Evolutionary conservation across 2,329 filamentous ascomycete genomes (phyloP).

Genomic region (Arthrobotrys iridis): DNA sequence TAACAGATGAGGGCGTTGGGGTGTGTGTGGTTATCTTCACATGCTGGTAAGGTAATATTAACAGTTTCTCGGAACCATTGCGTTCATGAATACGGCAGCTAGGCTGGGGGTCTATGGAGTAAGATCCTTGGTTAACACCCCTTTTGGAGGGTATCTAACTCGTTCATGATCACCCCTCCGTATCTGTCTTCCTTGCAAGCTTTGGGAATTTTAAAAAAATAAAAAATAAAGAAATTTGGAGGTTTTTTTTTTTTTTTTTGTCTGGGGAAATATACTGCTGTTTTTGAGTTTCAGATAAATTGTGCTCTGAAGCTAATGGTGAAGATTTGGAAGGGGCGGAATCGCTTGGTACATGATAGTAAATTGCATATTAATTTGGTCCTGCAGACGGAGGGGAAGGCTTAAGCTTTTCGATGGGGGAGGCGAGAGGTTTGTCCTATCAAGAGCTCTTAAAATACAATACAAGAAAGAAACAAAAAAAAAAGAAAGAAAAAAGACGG

Average conservation of each 20-base stretch:
- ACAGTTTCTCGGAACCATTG: not conserved
- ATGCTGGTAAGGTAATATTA: not conserved
- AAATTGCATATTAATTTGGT: not conserved
- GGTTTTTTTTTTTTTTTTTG: too few species aligned
- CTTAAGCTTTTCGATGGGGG: too few species aligned
- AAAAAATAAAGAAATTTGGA: too few species aligned
- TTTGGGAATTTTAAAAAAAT: constrained; percentile 12
- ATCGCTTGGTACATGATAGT: not conserved
- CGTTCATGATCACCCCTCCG: not conserved
- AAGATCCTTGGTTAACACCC: constrained; percentile 2
- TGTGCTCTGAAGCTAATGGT: not conserved
- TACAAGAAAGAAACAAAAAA: too few species aligned
- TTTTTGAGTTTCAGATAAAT: not conserved
- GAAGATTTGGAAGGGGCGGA: not conserved
- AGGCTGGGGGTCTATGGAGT: not conserved
- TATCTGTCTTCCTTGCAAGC: constrained; percentile 7
- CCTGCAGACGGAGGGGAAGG: not conserved
- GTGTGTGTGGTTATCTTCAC: not conserved
- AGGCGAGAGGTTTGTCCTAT: not conserved
- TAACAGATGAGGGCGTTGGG: constrained; percentile 1
- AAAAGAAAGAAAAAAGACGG: constrained; percentile 5
- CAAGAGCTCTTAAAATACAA: too few species aligned
- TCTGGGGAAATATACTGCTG: constrained; percentile 7
- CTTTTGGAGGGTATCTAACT: not conserved
- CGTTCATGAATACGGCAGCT: not conserved